Base-by-base conservation (phyloP, 2,329 filamentous ascomycete species). In the Cladosporium austrohemisphaericum region DNA sequence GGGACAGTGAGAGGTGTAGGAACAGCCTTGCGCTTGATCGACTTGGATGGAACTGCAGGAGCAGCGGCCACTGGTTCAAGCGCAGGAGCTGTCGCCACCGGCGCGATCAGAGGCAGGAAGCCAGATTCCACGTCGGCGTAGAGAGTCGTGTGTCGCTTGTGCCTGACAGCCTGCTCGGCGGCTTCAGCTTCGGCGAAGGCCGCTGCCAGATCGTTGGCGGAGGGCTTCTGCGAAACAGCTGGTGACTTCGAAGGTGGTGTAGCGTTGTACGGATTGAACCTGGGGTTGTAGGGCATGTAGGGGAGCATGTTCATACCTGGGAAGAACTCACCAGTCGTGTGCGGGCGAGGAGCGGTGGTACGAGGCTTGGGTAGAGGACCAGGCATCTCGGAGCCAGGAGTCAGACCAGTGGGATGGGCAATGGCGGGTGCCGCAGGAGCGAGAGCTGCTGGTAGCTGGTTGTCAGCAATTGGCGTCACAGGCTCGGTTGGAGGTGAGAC, bases 91-190 rank as follows among this genome's bases (percentile, higher is more conserved):
- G n/a, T n/a, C n/a, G n/a, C n/a, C n/a, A n/a, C n/a, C n/a, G n/a
- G n/a, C n/a, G n/a, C n/a, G n/a, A n/a, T n/a, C n/a, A n/a, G 20
- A 19, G 20, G 8, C 16, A 25, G 10, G 19, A 29, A 37, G 13
- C 32, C 44, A 13, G 16, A 16, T 26, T 47, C 44, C 11, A 47
- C 26, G 8, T 31, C 44, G 4, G 16, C 44, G 33, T 47, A 47
- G 7, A 47, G 44, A 11, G 33, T 38, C 23, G 44, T 47, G 44
- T 47, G 44, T 16, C 33, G 44, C 23, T 47, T 47, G 44, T 38
- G 44, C 11, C 16, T 13, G 13, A 37, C 11, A 6, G 18, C 14
- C 5, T 19, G 20, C 16, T 37, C 44, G 14, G 33, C 44, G 25
- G 44, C 33, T 10, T 37, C 33, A 16, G 23, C 32, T 31, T 47